Evolutionary conservation across 2,329 filamentous ascomycete species (phyloP).

Genomic region (Cladosporium sp.): DNA sequence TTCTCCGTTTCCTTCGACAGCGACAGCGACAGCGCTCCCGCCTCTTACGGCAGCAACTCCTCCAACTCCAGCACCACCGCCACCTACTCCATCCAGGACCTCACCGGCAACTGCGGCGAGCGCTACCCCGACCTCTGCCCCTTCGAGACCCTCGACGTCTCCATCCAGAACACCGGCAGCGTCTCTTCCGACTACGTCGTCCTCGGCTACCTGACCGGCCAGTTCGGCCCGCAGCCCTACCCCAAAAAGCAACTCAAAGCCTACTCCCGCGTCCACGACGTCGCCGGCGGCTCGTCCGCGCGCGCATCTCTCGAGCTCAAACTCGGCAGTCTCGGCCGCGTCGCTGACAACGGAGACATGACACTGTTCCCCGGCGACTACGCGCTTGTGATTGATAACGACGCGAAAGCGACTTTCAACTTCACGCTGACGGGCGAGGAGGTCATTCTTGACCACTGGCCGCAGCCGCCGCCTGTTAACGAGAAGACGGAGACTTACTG

Average conservation of each 20-base stretch:
- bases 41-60: conserved; percentile 21
- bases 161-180: conserved; percentile 52
- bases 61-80: conserved; percentile 26
- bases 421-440: conserved; percentile 53
- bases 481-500: conserved; percentile 34
- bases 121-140: conserved; percentile 47
- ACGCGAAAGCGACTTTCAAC: conserved; percentile 43
- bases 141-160: conserved; percentile 46
- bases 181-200: conserved; percentile 56
- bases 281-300: conserved; percentile 29
- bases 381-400: conserved; percentile 49
- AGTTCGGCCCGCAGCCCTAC: conserved; percentile 53
- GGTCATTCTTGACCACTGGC: conserved; percentile 46
- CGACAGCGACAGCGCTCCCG: conserved; percentile 2
- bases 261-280: conserved; percentile 49
- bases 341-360: conserved; percentile 53
- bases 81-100: conserved; percentile 40
- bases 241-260: conserved; percentile 57
- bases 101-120: conserved; percentile 41
- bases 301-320: conserved; percentile 47
- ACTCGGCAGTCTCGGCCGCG: conserved; percentile 53
- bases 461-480: conserved; percentile 33
- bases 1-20: conserved; percentile 43
- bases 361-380: conserved; percentile 60
- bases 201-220: conserved; percentile 53